A percentile compares a stretch with the other conserved stretches of the same genome.
Conservation (phyloP, 805 yeast species). For the Yamadazyma tumulicola region DNA sequence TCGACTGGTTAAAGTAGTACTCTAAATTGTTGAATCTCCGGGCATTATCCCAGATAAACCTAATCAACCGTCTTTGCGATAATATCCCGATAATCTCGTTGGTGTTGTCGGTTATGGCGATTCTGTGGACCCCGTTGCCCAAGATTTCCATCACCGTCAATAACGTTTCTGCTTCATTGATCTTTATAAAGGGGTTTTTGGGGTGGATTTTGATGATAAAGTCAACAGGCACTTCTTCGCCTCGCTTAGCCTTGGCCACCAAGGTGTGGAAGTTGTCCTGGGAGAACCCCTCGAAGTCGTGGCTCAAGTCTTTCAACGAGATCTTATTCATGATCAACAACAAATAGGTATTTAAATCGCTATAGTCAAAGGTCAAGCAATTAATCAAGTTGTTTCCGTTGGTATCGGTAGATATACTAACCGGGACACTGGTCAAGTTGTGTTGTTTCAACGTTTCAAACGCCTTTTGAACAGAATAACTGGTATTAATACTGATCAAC, state of each 20-base stretch:
- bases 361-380: slow-evolving; percentile 85
- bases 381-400: slow-evolving; percentile 39
- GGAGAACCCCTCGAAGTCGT: slow-evolving; percentile 24
- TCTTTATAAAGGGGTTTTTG: slow-evolving; percentile 81
- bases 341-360: slow-evolving; percentile 84
- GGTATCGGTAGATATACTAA: slow-evolving; percentile 35
- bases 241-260: slow-evolving; percentile 67
- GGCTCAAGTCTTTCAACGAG: slow-evolving; percentile 32
- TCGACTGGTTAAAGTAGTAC: slow-evolving; percentile 60
- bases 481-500: slow-evolving; percentile 63
- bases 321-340: slow-evolving; percentile 78
- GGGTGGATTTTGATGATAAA: slow-evolving; percentile 82
- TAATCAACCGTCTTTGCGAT: slow-evolving; percentile 84
- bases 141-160: slow-evolving; percentile 76
- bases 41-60: slow-evolving; percentile 89
- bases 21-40: slow-evolving; percentile 82
- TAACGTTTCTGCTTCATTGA: slow-evolving; percentile 65
- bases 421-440: slow-evolving; percentile 84
- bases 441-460: slow-evolving; percentile 71
- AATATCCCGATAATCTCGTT: slow-evolving; percentile 73
- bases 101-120: slow-evolving; percentile 62
- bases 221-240: slow-evolving; percentile 87
- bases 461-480: slow-evolving; percentile 79
- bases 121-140: slow-evolving; percentile 94
- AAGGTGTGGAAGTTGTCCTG: slow-evolving; percentile 26